Conservation (phyloP, 106 monocot genomes). For the Allium sativum region DNA sequence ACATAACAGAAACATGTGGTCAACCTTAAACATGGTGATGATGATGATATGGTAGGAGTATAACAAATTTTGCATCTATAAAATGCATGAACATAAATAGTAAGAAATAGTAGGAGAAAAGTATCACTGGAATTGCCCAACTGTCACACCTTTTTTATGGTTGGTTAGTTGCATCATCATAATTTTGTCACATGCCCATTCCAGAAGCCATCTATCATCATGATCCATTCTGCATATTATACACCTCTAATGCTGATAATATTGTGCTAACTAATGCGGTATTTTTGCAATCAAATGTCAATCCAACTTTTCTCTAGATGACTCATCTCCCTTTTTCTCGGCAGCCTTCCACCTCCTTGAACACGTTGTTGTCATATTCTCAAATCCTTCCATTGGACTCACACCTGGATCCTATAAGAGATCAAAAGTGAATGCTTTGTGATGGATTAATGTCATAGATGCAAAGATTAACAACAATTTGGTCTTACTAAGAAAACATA, state of each 20-base stretch:
- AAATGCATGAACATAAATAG: no score
- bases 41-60: no score
- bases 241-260: not conserved
- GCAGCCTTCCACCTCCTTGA: conserved; percentile 69
- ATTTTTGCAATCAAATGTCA: not conserved
- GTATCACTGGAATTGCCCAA: conserved; percentile 76
- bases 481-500: not conserved
- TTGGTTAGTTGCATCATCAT: conserved; percentile 91
- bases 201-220: conserved; percentile 18
- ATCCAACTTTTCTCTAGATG: conserved; percentile 48
- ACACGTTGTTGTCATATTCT: conserved; percentile 71
- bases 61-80: no score
- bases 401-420: conserved; percentile 66
- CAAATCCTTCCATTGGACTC: conserved; percentile 72
- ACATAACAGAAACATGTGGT: no score
- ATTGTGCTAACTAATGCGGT: not conserved
- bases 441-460: not conserved
- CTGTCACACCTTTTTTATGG: conserved; percentile 76
- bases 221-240: not conserved
- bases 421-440: not conserved
- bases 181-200: conserved; percentile 87
- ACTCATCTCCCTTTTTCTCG: conserved; percentile 72
- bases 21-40: no score
- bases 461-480: not conserved
- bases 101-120: not conserved